Evolutionary conservation across 169 alveolate species (phyloP), one percentile per base, ranked within the genome.

Genomic region (Plasmodium gaboni): DNA sequence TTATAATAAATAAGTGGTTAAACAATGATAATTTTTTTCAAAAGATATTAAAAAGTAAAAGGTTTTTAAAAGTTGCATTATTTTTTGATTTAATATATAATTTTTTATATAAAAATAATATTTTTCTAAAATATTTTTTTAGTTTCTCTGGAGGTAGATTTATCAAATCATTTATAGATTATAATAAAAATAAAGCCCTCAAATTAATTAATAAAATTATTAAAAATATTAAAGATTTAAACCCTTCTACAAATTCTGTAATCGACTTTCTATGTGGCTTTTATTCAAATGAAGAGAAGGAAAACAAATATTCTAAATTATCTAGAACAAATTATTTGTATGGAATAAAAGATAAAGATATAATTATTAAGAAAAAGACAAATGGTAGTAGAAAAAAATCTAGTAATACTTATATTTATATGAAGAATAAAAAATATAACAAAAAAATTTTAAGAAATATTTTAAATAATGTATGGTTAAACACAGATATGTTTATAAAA

Each of bases 391-490:
- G 19, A 24, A 78, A 24, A 70, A 70, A 59, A 51, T 28, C 8
- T 12, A 42, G 17, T 51, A 32, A 65, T 42, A 7, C 61, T 12
- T 60, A 78, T 59, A 46, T 78, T 13, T 78, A 78, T 50, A 64
- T 78, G 53, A 78, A 78, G 53, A 50, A 64, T 44, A 26, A 10
- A 38, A 78, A 59, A 69, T 78, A 22, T 65, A 78, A 44, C 64
- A 78, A 78, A 78, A 19, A 48, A 12, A 42, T 67, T 38, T 24
- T 78, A 26, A 32, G 74, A 50, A 78, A 64, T 64, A 48, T 78
- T 78, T 65, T 78, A 78, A 78, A 78, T 46, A 78, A 24, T 64
- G 67, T 78, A 50, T 78, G 89, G 89, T 26, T 51, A n/a, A 64
- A 78, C n/a, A 78, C 78, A 6, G 78, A 78, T 78, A 26, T 78